Conservation (phyloP, 129 eudicot species). For the Deinandra increscens region DNA sequence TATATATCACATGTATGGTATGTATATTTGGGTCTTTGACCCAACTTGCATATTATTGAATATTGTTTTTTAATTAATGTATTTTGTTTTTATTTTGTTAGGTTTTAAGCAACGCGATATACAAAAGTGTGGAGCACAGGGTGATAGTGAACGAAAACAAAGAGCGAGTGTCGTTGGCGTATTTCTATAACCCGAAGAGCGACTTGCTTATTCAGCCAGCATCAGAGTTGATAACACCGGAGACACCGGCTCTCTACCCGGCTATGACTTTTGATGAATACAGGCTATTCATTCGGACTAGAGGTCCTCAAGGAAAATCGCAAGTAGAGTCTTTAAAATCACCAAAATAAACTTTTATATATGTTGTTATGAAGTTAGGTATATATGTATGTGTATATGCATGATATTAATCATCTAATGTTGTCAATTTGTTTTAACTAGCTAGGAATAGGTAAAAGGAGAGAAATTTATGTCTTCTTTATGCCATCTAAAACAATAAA, state of each 20-base stretch:
- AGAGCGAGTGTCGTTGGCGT: constrained; percentile 75
- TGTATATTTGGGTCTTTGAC: neutral
- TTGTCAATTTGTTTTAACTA: neutral
- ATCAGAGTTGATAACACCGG: constrained; percentile 47
- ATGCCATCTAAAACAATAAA: neutral
- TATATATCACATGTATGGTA: neutral
- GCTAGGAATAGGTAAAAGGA: neutral
- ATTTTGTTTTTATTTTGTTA: neutral
- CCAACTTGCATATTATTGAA: neutral
- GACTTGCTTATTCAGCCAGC: constrained; percentile 62
- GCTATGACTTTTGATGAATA: constrained; percentile 83
- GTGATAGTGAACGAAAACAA: constrained; percentile 63
- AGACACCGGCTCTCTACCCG: constrained; percentile 58
- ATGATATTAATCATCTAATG: neutral
- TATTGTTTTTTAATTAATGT: neutral
- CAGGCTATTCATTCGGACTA: constrained; percentile 64
- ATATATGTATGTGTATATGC: neutral
- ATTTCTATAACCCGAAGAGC: constrained; percentile 73
- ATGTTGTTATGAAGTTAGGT: neutral
- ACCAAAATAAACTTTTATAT: constrained; percentile 24
- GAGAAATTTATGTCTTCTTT: neutral
- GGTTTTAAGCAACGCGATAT: constrained; percentile 72
- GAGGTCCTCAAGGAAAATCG: constrained; percentile 80
- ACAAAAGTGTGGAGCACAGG: constrained; percentile 82
- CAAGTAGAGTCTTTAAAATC: constrained; percentile 65